A percentile compares a stretch with the other conserved stretches of the same genome.
Conservation (phyloP, 495 filamentous ascomycete species). For the Trichoderma orchidacearum region DNA sequence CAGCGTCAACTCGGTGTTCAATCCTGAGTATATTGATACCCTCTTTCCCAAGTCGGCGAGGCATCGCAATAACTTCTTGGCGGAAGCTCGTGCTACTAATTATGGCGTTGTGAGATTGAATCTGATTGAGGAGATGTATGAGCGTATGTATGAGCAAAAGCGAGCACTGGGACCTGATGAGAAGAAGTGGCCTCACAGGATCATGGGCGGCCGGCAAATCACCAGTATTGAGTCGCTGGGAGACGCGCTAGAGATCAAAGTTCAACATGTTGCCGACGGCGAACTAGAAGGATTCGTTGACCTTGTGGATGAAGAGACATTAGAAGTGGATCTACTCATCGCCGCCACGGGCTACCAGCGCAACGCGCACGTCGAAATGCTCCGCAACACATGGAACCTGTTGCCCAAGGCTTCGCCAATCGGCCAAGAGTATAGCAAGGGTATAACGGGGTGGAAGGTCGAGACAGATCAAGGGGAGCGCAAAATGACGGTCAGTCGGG, state of each 20-base stretch:
- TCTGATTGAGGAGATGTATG: constrained; percentile 76
- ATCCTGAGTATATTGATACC: constrained; percentile 64
- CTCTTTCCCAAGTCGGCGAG: constrained; percentile 51
- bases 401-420: constrained; percentile 31
- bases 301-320: constrained; percentile 25
- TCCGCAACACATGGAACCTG: constrained; percentile 48
- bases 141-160: constrained; percentile 71
- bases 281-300: constrained; percentile 23
- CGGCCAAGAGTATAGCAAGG: neutral
- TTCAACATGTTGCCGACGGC: constrained; percentile 20
- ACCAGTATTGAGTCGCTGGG: constrained; percentile 35
- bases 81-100: constrained; percentile 65
- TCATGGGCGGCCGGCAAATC: constrained; percentile 53
- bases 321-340: constrained; percentile 71
- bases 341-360: constrained; percentile 79
- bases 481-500: constrained; percentile 27
- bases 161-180: constrained; percentile 52
- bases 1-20: constrained; percentile 94
- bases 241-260: constrained; percentile 9
- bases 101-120: constrained; percentile 85
- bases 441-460: constrained; percentile 16
- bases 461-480: constrained; percentile 13
- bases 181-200: constrained; percentile 64
- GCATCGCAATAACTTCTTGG: constrained; percentile 47
- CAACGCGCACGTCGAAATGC: constrained; percentile 64